A percentile compares a stretch with the other conserved stretches of the same genome.
Conservation (phyloP, 1,139 yeast genomes). For the Nakaseomyces nivariensis region DNA sequence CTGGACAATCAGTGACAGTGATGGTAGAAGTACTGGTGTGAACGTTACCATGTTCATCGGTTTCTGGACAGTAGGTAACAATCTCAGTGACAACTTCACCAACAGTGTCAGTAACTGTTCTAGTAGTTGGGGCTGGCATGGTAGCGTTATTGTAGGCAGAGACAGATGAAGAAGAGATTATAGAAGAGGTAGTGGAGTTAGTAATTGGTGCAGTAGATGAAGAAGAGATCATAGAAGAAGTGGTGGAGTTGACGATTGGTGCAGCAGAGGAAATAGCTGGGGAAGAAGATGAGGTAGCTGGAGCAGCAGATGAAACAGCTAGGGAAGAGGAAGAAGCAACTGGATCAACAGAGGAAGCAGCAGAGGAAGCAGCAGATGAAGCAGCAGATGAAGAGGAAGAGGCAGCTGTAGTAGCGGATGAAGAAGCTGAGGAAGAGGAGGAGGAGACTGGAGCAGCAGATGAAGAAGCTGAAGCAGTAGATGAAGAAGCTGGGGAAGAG, state of each 20-base stretch:
- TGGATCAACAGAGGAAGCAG: constrained; percentile 20
- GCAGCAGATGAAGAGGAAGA: constrained; percentile 24
- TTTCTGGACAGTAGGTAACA: constrained; percentile 2
- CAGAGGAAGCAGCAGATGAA: constrained; percentile 35
- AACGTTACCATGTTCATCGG: constrained; percentile 1
- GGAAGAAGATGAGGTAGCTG: too few species aligned
- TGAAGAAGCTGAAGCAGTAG: constrained; percentile 24
- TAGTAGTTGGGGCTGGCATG: not conserved
- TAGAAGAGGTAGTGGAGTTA: not conserved
- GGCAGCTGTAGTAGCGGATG: too few species aligned
- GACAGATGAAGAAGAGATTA: too few species aligned
- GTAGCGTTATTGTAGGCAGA: not conserved
- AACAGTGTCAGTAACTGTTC: not conserved
- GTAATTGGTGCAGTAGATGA: not conserved
- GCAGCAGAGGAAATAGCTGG: constrained; percentile 10
- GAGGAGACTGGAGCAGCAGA: constrained; percentile 21
- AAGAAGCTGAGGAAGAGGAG: constrained; percentile 2
- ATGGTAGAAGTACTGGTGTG: not conserved
- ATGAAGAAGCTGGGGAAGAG: not conserved
- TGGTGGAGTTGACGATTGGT: not conserved
- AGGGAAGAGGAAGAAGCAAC: constrained; percentile 12
- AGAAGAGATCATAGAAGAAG: not conserved
- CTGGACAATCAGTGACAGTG: not conserved
- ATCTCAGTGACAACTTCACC: constrained; percentile 1
- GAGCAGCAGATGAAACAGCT: too few species aligned